phyloP scores from a whole-genome alignment of 1,284 basidiomycete species.

The Pterulicium gracile region DNA sequence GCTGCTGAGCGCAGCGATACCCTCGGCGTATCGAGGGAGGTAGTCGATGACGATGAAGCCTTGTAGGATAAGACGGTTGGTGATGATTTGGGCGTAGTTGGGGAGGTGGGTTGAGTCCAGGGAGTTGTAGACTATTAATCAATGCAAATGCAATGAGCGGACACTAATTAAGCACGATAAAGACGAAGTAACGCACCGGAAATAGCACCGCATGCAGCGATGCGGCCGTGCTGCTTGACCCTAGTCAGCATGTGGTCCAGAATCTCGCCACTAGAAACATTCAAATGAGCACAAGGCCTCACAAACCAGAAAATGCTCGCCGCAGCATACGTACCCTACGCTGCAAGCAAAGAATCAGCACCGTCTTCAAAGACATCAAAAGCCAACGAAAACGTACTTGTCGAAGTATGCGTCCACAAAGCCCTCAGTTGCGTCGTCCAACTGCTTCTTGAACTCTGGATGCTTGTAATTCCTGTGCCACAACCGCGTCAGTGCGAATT shows the following conservation, averaged over 20 bases:
- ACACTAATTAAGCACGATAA: no score
- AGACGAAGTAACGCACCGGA: no score
- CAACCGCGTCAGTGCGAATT: no score
- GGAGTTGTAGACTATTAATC: conserved; percentile 15
- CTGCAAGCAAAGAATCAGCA: conserved; percentile 4
- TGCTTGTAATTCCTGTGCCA: conserved; percentile 36
- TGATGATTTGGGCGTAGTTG: conserved; percentile 21
- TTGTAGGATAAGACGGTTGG: conserved; percentile 24
- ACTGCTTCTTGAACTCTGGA: conserved; percentile 9
- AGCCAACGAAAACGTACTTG: conserved; percentile 8
- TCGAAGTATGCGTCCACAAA: conserved; percentile 7
- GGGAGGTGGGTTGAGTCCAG: conserved; percentile 9
- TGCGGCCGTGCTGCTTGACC: conserved; percentile 25
- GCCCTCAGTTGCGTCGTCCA: conserved; percentile 10
- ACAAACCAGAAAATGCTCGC: conserved; percentile 8
- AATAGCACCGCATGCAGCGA: conserved; percentile 32
- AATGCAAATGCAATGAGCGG: no score
- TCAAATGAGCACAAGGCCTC: conserved; percentile 18
- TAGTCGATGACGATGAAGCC: conserved; percentile 28
- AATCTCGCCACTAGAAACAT: conserved; percentile 28
- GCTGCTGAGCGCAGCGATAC: conserved; percentile 11
- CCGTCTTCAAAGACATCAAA: conserved; percentile 9
- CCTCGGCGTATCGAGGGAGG: conserved; percentile 11
- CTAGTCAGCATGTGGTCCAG: conserved; percentile 21
- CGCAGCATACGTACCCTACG: neutral